Evolutionary conservation across 768 basidiomycete genomes (phyloP).

Genomic region (Tricholoma flavovirens): DNA sequence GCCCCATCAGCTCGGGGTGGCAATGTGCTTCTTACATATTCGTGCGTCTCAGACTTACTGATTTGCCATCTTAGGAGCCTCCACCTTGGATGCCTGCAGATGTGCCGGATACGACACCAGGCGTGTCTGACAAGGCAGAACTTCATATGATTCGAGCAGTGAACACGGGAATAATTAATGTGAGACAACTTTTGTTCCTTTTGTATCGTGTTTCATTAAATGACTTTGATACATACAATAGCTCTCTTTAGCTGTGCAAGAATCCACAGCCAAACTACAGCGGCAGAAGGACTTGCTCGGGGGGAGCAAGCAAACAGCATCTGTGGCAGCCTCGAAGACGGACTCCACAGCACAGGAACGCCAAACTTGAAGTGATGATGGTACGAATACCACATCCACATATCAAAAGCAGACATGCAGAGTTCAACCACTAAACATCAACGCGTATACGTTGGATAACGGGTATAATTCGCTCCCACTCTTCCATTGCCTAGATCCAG

Average conservation of each 20-base stretch:
- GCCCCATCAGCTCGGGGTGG: constrained; percentile 39
- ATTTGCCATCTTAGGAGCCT: constrained; percentile 41
- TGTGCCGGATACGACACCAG: constrained; percentile 61
- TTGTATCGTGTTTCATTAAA: background rate
- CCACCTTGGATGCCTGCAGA: constrained; percentile 80
- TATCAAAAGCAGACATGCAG: background rate
- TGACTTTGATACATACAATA: constrained; percentile 18
- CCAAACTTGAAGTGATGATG: background rate
- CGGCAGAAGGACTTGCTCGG: constrained; percentile 24
- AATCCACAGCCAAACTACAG: constrained; percentile 65
- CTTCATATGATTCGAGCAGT: constrained; percentile 74
- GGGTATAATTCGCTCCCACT: constrained; percentile 95
- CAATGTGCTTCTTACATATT: constrained; percentile 37
- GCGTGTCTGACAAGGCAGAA: constrained; percentile 59
- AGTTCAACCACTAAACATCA: constrained; percentile 56
- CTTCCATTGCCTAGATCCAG: constrained; percentile 75
- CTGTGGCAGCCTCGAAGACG: background rate
- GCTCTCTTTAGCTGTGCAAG: constrained; percentile 76
- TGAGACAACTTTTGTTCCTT: constrained; percentile 23
- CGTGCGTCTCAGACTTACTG: background rate
- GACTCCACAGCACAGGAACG: background rate
- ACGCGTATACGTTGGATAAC: constrained; percentile 91
- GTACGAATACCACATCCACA: background rate
- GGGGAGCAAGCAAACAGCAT: constrained; percentile 6
- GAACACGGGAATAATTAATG: constrained; percentile 80